These are phyloP conservation scores for Eutypa lata DNA, from an alignment of 2,329 filamentous ascomycete genomes.

Conservation along the genomic window DNA sequence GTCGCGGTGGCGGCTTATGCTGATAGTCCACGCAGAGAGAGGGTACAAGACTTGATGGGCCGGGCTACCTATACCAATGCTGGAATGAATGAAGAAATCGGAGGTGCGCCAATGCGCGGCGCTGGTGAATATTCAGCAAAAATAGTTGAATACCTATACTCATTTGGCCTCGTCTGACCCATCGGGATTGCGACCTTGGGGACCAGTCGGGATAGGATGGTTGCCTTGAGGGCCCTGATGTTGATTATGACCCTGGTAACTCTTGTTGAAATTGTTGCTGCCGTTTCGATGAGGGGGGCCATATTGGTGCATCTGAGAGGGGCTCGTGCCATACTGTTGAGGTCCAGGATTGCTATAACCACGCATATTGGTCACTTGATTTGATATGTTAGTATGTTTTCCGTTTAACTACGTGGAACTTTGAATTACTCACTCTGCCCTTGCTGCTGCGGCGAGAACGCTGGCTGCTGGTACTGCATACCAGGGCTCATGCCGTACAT, in stretches of 20 bases:
- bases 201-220: constrained; percentile 31
- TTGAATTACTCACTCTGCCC: constrained; percentile 65
- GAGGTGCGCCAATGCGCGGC: constrained; percentile 25
- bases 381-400: constrained; percentile 35
- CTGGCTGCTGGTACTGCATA: constrained; percentile 71
- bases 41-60: constrained; percentile 14
- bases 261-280: constrained; percentile 50
- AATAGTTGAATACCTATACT: constrained; percentile 15
- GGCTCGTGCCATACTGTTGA: constrained; percentile 64
- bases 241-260: constrained; percentile 42
- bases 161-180: constrained; percentile 45
- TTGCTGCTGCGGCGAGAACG: constrained; percentile 67
- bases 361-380: constrained; percentile 57
- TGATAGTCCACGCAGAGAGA: constrained; percentile 9
- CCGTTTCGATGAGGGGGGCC: constrained; percentile 57
- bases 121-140: constrained; percentile 23
- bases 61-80: constrained; percentile 18
- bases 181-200: constrained; percentile 35
- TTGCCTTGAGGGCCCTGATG: constrained; percentile 36
- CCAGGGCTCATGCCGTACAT: constrained; percentile 74
- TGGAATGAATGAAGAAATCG: constrained; percentile 24
- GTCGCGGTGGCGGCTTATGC: constrained; percentile 1
- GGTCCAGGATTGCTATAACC: constrained; percentile 57
- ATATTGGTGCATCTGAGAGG: constrained; percentile 63
- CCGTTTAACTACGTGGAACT: constrained; percentile 14